Conservation (phyloP, 768 basidiomycete species). For the Agrocybe chaxingu region DNA sequence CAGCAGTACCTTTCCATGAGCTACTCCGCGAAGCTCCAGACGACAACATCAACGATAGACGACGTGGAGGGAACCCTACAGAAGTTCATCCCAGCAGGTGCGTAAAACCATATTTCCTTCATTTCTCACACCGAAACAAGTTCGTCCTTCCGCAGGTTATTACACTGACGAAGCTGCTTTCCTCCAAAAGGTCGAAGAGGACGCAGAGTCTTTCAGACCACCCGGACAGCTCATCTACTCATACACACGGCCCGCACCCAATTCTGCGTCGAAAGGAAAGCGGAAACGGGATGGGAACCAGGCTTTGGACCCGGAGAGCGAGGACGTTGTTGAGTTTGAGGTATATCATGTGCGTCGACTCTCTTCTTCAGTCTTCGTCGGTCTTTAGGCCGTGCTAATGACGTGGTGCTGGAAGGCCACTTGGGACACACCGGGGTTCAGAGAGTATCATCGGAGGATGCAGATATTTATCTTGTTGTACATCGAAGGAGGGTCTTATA, state of each 20-base stretch:
- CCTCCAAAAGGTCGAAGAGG: constrained; percentile 65
- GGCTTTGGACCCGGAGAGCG: constrained; percentile 43
- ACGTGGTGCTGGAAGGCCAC: constrained; percentile 52
- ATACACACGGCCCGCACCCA: constrained; percentile 60
- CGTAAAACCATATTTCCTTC: constrained; percentile 7
- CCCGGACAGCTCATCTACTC: constrained; percentile 71
- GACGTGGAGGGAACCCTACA: constrained; percentile 79
- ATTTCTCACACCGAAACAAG: neutral
- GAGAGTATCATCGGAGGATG: constrained; percentile 88
- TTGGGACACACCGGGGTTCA: constrained; percentile 84
- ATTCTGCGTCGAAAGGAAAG: constrained; percentile 39
- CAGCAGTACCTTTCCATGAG: constrained; percentile 68
- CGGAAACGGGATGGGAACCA: constrained; percentile 48
- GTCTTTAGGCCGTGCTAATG: neutral
- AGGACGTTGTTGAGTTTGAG: constrained; percentile 75
- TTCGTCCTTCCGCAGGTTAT: constrained; percentile 50
- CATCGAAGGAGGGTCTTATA: constrained; percentile 94
- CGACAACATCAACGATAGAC: constrained; percentile 67
- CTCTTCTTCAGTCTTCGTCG: neutral
- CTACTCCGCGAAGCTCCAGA: constrained; percentile 61
- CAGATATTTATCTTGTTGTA: constrained; percentile 93
- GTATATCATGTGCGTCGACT: constrained; percentile 76
- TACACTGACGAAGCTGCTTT: constrained; percentile 68
- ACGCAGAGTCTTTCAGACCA: constrained; percentile 77
- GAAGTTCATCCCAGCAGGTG: constrained; percentile 76